Conservation (phyloP, 495 filamentous ascomycete species). For the Hamigera avellanea region DNA sequence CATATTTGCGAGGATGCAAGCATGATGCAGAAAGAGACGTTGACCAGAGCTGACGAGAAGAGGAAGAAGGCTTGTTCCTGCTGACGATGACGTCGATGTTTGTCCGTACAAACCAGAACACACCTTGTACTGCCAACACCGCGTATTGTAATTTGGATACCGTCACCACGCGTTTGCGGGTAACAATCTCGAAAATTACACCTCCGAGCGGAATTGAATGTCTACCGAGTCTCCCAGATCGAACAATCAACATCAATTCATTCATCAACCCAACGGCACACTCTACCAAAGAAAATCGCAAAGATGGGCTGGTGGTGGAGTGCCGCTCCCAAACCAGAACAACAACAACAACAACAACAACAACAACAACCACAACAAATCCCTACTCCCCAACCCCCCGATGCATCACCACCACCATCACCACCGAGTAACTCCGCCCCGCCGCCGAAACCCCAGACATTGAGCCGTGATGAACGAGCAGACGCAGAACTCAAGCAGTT, state of each 20-base stretch:
- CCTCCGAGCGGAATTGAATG: too few relatives aligned
- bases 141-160: too few relatives aligned
- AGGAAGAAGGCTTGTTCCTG: background rate
- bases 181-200: too few relatives aligned
- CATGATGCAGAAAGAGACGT: slow-evolving; percentile 8
- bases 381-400: slow-evolving; percentile 1
- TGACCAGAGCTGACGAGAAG: too few relatives aligned
- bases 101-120: too few relatives aligned
- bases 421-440: slow-evolving; percentile 7
- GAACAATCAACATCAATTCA: too few relatives aligned
- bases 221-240: background rate
- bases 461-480: slow-evolving; percentile 45
- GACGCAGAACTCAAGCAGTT: slow-evolving; percentile 51
- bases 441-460: slow-evolving; percentile 25
- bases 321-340: slow-evolving; percentile 19
- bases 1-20: slow-evolving; percentile 5
- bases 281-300: background rate
- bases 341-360: background rate
- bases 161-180: too few relatives aligned
- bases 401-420: slow-evolving; percentile 7
- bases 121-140: too few relatives aligned
- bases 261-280: too few relatives aligned
- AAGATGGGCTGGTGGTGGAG: slow-evolving; percentile 43
- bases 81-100: slow-evolving; percentile 9
- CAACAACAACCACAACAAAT: slow-evolving; percentile 10